phyloP scores from a whole-genome alignment of 164 flowering plant species.

The Pachysandra terminalis region DNA sequence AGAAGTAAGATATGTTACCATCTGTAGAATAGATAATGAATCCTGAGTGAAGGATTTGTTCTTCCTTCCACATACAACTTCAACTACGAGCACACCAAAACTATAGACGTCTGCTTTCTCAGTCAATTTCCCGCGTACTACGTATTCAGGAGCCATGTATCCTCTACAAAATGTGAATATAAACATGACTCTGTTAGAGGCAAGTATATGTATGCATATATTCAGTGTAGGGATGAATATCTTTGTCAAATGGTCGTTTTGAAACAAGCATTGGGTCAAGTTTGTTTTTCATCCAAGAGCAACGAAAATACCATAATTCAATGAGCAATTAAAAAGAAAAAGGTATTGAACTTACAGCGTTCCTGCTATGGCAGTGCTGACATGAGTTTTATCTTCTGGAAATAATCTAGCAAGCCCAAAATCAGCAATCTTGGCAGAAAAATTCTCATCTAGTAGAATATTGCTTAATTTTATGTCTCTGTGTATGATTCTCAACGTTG shows the following conservation, averaged over 20 bases:
- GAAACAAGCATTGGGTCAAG: too few species aligned
- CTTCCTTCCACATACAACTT: conserved; percentile 45
- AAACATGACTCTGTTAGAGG: not conserved
- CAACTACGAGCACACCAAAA: conserved; percentile 63
- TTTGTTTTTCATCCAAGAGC: not conserved
- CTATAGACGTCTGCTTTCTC: conserved; percentile 81
- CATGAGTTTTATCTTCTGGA: conserved; percentile 61
- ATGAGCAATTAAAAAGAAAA: not conserved
- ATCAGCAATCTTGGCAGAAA: conserved; percentile 68
- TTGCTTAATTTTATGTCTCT: conserved; percentile 75
- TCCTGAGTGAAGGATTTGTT: conserved; percentile 30
- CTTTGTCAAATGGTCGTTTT: too few species aligned
- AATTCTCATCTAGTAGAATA: conserved; percentile 62
- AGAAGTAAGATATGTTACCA: conserved; percentile 26
- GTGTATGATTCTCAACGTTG: conserved; percentile 59
- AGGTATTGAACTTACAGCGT: conserved; percentile 50
- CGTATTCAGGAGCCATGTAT: conserved; percentile 73
- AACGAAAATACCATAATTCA: not conserved
- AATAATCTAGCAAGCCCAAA: conserved; percentile 74
- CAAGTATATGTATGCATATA: not conserved
- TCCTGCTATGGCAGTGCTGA: conserved; percentile 76
- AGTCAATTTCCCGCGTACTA: conserved; percentile 55
- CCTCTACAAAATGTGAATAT: conserved; percentile 36
- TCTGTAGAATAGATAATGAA: conserved; percentile 37
- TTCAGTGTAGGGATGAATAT: too few species aligned